These are phyloP conservation scores for Pichia sp. DNA, from an alignment of 1,139 yeast species.

Conservation along the genomic window DNA sequence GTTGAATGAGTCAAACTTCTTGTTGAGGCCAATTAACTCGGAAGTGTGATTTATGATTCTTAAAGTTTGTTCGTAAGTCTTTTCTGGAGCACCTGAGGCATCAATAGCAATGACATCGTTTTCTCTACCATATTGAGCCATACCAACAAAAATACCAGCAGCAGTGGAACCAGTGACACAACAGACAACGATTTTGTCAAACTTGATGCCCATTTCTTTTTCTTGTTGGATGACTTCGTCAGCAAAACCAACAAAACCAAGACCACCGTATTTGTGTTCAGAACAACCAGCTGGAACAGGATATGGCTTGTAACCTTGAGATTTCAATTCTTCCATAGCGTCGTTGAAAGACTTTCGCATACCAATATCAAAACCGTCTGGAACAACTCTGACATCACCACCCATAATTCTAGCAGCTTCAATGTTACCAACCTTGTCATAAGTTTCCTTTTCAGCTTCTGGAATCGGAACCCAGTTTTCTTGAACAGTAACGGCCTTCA, in stretches of 20 bases:
- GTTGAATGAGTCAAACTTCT: slow-evolving; percentile 20
- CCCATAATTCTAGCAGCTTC: slow-evolving; percentile 28
- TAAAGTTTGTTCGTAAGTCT: slow-evolving; percentile 25
- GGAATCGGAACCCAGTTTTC: slow-evolving; percentile 29
- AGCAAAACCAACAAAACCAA: slow-evolving; percentile 27
- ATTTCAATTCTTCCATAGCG: slow-evolving; percentile 20
- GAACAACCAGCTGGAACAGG: slow-evolving; percentile 29
- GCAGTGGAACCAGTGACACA: slow-evolving; percentile 28
- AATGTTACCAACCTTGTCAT: slow-evolving; percentile 27
- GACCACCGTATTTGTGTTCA: slow-evolving; percentile 27
- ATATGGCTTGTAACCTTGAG: slow-evolving; percentile 23
- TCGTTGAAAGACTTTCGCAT: slow-evolving; percentile 26
- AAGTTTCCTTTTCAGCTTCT: slow-evolving; percentile 22
- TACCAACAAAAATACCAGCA: slow-evolving; percentile 27
- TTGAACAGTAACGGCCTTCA: slow-evolving; percentile 26
- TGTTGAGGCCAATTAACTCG: slow-evolving; percentile 22
- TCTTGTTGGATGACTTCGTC: slow-evolving; percentile 27
- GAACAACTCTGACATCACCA: slow-evolving; percentile 26
- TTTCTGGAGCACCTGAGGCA: slow-evolving; percentile 27
- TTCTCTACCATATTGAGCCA: slow-evolving; percentile 27
- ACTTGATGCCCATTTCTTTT: slow-evolving; percentile 24
- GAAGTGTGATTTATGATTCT: slow-evolving; percentile 26
- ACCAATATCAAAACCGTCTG: slow-evolving; percentile 27
- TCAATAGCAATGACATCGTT: slow-evolving; percentile 27
- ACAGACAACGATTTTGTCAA: slow-evolving; percentile 26